Evolutionary conservation across 495 filamentous ascomycete species (phyloP), one percentile per base, ranked within the genome.

Genomic region (Aspergillus sparsus): DNA sequence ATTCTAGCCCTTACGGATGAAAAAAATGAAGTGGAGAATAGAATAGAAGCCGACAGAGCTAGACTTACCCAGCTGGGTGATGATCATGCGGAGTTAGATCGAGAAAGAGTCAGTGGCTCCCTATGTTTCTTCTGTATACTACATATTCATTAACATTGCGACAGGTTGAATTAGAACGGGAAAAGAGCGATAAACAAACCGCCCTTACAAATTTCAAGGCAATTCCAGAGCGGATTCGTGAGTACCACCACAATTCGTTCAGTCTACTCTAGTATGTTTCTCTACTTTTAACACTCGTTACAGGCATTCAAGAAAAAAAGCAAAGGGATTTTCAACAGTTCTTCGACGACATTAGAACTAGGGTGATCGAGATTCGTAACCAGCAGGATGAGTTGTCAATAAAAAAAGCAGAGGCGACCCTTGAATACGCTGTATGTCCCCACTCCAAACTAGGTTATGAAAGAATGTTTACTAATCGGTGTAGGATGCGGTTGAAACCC

Each of bases 171-270:
- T 62, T 87, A n/a, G 71, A 82, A 49, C 58, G 65, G 0, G 84
- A 88, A 60, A 87, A 88, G 62, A 55, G 63, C 10, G 62, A 64
- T 1, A 81, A 81, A 56, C 91, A 95, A 63, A 82, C 74, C 35
- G 86, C 85, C 21, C 70, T 80, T 21, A 82, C 74, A 7, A 71
- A 83, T n/a, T 90, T 83, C 65, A 79, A 82, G 49, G 82, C 82
- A 5, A 76, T 96, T 34, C 91, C 91, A 0, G 79, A 83, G 49
- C 89, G 81, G 70, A 85, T 93, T 59, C 79, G 88, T 90, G 76
- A 55, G 79, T 64, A n/a, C 8, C 49, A 16, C n/a, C 4, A 33
- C 44, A 33, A 5, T 16, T 18, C 7, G 8, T 12, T 18, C 9
- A 16, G 10, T 27, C 36, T 21, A 35, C 7, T 18, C 9, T 6